Evolutionary conservation across 2,329 filamentous ascomycete species (phyloP).

Genomic region (Epichloe festucae): DNA sequence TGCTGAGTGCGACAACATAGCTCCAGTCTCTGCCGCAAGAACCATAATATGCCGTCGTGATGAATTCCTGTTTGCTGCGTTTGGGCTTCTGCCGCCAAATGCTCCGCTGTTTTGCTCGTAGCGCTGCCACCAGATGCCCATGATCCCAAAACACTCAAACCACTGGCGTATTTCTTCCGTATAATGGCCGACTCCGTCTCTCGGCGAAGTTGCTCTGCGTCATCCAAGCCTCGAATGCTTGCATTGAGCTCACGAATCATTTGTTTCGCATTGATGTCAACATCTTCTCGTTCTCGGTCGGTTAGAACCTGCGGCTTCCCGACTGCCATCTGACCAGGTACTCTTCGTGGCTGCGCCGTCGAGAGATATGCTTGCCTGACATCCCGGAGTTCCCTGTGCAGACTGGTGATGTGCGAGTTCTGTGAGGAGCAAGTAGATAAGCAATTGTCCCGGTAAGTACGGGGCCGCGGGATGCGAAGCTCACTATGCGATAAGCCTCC

Average conservation of each 20-base stretch:
- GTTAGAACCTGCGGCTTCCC: slow-evolving; percentile 48
- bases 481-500: slow-evolving; percentile 85
- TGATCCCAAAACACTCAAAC: slow-evolving; percentile 49
- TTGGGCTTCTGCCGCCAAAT: slow-evolving; percentile 57
- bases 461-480: slow-evolving; percentile 15
- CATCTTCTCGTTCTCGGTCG: slow-evolving; percentile 69
- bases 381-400: slow-evolving; percentile 66
- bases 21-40: slow-evolving; percentile 62
- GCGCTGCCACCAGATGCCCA: slow-evolving; percentile 51
- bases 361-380: slow-evolving; percentile 89
- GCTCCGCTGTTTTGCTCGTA: slow-evolving; percentile 45
- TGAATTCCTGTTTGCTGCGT: slow-evolving; percentile 55
- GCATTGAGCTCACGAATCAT: slow-evolving; percentile 76
- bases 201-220: slow-evolving; percentile 70
- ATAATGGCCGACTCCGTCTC: slow-evolving; percentile 61
- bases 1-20: slow-evolving; percentile 67
- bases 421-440: slow-evolving; percentile 22
- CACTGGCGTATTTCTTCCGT: slow-evolving; percentile 53
- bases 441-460: neutral
- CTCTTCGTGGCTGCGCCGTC: slow-evolving; percentile 51
- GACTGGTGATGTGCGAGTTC: slow-evolving; percentile 74
- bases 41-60: slow-evolving; percentile 75
- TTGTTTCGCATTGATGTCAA: slow-evolving; percentile 77
- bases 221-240: slow-evolving; percentile 65
- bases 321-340: slow-evolving; percentile 33